These are phyloP conservation scores for Leccinum insolens DNA, from an alignment of 1,284 basidiomycete species.

Conservation along the genomic window DNA sequence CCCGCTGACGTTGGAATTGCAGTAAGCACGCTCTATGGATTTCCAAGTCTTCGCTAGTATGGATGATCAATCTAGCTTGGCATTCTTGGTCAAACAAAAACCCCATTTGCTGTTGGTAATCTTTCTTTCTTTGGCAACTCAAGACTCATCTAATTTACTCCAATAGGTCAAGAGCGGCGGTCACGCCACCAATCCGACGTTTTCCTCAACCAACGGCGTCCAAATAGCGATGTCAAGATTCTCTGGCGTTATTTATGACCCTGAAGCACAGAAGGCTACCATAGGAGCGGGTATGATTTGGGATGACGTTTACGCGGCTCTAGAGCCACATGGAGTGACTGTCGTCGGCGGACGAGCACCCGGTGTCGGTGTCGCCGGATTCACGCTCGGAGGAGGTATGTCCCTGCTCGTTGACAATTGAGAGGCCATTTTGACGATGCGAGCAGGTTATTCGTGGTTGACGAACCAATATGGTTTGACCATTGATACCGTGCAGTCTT, in stretches of 20 bases:
- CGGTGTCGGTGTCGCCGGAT: slow-evolving; percentile 60
- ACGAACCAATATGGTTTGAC: slow-evolving; percentile 44
- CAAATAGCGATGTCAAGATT: slow-evolving; percentile 59
- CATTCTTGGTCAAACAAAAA: slow-evolving; percentile 12
- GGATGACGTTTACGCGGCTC: slow-evolving; percentile 57
- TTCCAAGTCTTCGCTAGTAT: background rate
- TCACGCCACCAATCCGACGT: slow-evolving; percentile 21
- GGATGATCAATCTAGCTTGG: slow-evolving; percentile 4
- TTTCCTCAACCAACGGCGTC: slow-evolving; percentile 47
- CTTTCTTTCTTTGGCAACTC: background rate
- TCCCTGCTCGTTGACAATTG: slow-evolving; percentile 27
- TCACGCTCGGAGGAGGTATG: slow-evolving; percentile 57
- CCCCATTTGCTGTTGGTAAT: slow-evolving; percentile 15
- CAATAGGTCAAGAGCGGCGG: slow-evolving; percentile 22
- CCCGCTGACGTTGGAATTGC: background rate
- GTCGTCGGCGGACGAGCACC: slow-evolving; percentile 32
- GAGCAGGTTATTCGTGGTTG: slow-evolving; percentile 23
- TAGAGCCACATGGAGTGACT: slow-evolving; percentile 47
- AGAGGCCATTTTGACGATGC: background rate
- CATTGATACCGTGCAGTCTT: slow-evolving; percentile 49
- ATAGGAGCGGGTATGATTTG: slow-evolving; percentile 58
- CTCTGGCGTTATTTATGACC: slow-evolving; percentile 46
- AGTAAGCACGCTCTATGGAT: background rate
- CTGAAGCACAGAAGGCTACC: slow-evolving; percentile 28
- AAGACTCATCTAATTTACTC: background rate